These are phyloP conservation scores for Botryotinia convoluta DNA, from an alignment of 2,329 filamentous ascomycete species.

Conservation along the genomic window DNA sequence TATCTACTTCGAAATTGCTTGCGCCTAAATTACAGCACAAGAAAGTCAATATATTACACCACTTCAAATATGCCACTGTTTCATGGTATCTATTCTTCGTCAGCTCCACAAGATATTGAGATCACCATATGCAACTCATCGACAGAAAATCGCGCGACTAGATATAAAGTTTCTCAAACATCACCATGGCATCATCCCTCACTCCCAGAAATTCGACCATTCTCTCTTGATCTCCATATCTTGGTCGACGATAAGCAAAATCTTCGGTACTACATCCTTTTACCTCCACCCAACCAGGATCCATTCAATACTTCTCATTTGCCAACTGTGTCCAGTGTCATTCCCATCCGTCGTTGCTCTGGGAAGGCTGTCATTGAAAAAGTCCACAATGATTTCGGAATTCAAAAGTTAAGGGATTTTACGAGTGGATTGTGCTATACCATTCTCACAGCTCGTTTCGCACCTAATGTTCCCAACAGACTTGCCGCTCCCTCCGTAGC, in stretches of 20 bases:
- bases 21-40: not conserved
- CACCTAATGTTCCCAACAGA: not conserved
- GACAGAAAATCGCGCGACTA: not conserved
- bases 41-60: not conserved
- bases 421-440: constrained; percentile 2
- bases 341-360: not conserved
- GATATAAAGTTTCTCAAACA: not conserved
- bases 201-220: constrained; percentile 14
- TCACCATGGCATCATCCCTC: constrained; percentile 7
- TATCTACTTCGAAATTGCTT: not conserved
- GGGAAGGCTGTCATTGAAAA: not conserved
- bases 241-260: constrained; percentile 9
- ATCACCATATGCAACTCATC: not conserved
- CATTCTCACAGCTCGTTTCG: not conserved
- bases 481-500: no score
- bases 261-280: constrained; percentile 7
- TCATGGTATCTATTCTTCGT: constrained; percentile 5
- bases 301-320: not conserved
- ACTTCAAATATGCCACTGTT: not conserved
- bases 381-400: not conserved
- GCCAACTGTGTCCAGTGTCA: not conserved
- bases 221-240: constrained; percentile 5
- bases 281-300: not conserved
- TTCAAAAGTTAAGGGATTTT: constrained; percentile 7
- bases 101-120: not conserved